Conservation (phyloP, 2,329 filamentous ascomycete genomes). For the Phaeoacremonium minimum region DNA sequence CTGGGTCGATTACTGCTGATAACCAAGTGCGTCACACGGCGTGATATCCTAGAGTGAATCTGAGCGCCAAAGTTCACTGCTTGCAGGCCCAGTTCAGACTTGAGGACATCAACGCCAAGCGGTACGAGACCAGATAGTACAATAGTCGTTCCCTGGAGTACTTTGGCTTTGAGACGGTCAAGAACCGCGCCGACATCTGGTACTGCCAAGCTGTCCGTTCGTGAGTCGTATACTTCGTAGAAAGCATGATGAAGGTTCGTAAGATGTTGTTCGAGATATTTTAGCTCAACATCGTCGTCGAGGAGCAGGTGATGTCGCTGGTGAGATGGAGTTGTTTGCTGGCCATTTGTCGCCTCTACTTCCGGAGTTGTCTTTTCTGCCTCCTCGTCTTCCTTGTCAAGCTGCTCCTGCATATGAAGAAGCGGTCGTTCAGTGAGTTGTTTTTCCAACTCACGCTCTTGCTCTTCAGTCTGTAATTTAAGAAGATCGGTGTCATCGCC, state of each 20-base stretch:
- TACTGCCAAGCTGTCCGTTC: constrained; percentile 51
- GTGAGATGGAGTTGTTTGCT: constrained; percentile 18
- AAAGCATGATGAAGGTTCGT: constrained; percentile 72
- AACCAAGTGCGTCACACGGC: constrained; percentile 69
- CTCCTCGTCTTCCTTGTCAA: constrained; percentile 79
- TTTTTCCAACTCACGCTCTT: constrained; percentile 81
- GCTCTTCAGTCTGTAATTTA: constrained; percentile 74
- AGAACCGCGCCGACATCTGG: constrained; percentile 87
- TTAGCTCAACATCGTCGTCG: constrained; percentile 82
- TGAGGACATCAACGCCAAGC: constrained; percentile 71
- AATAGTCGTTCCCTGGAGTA: constrained; percentile 71
- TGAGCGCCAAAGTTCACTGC: constrained; percentile 79
- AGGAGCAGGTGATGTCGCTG: constrained; percentile 72
- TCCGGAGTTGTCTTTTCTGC: constrained; percentile 43
- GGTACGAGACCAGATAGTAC: constrained; percentile 91
- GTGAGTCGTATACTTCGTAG: constrained; percentile 74
- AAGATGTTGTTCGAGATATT: constrained; percentile 71
- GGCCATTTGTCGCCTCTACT: constrained; percentile 25
- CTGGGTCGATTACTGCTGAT: constrained; percentile 67
- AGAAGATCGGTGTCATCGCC: constrained; percentile 64
- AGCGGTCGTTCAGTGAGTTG: constrained; percentile 87
- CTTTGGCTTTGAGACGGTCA: constrained; percentile 70
- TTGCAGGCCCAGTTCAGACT: constrained; percentile 83
- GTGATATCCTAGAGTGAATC: constrained; percentile 51
- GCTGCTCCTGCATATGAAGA: constrained; percentile 84